Conservation (phyloP, 352 stramenopile species). For the Phytopythium aichiense region DNA sequence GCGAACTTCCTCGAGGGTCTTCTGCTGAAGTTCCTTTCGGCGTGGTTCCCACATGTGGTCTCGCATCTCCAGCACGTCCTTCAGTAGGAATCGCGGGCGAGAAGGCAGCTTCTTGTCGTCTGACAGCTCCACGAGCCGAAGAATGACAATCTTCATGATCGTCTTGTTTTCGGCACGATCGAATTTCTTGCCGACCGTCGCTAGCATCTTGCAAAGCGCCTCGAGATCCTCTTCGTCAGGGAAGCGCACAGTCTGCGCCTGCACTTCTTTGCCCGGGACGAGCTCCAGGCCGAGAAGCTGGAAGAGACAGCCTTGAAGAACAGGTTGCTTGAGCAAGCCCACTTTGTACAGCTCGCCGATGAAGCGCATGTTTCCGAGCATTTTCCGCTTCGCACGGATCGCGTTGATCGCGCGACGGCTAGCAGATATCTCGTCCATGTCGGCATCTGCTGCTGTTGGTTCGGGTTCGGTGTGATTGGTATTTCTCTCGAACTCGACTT, state of each 20-base stretch:
- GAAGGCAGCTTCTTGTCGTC: slow-evolving; percentile 69
- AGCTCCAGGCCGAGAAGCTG: slow-evolving; percentile 77
- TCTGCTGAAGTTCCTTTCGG: slow-evolving; percentile 85
- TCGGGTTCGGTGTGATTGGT: slow-evolving; percentile 36
- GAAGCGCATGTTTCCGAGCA: slow-evolving; percentile 88
- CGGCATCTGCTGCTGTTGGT: slow-evolving; percentile 26
- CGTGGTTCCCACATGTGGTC: slow-evolving; percentile 86
- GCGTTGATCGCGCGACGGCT: slow-evolving; percentile 55
- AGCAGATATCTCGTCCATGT: slow-evolving; percentile 36
- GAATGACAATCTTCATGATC: slow-evolving; percentile 85
- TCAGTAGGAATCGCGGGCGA: slow-evolving; percentile 74
- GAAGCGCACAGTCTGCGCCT: slow-evolving; percentile 67
- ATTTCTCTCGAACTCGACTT: slow-evolving; percentile 85
- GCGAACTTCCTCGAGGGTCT: slow-evolving; percentile 82
- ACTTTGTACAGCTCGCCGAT: slow-evolving; percentile 87
- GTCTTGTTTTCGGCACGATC: slow-evolving; percentile 70
- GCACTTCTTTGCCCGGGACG: slow-evolving; percentile 35
- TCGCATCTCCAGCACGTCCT: slow-evolving; percentile 81
- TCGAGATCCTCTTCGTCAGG: slow-evolving; percentile 84
- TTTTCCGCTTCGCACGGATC: slow-evolving; percentile 61
- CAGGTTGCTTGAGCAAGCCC: slow-evolving; percentile 77
- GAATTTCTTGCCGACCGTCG: slow-evolving; percentile 84
- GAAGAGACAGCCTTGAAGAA: slow-evolving; percentile 76
- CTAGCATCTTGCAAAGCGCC: slow-evolving; percentile 84
- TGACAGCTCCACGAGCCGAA: slow-evolving; percentile 80